Evolutionary conservation across 2,329 filamentous ascomycete genomes (phyloP), one percentile per base, ranked within the genome.

Genomic region (Hypoxylon sp.): DNA sequence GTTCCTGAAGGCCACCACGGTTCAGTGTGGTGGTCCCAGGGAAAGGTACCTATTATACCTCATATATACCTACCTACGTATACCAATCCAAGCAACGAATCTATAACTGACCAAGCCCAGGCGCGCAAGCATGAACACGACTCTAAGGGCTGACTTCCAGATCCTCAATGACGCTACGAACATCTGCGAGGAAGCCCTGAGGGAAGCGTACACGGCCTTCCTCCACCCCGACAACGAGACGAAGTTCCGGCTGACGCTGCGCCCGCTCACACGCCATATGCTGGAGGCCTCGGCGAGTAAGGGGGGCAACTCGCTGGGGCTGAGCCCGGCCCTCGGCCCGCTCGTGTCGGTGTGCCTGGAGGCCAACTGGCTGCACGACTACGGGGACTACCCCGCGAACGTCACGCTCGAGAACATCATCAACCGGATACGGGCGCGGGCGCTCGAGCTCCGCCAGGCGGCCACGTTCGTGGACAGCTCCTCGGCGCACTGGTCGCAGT

Each of bases 231-330:
- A 11, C 6, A 3, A 41, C 10, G 8, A 8, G n/a, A 41, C 17
- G 37, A 3, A 1, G 20, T 22, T 46, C 22, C 26, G 24, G 15
- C 3, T 48, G 15, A n/a, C 44, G 2, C 22, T 48, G 15, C 13
- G 19, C 15, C 44, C 44, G 11, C 28, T 30, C n/a, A 24, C 44
- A 6, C 22, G 22, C 11, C 2, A 11, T 13, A 17, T 48, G 24
- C 5, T 48, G 15, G 22, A 48, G 24, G 28, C 22, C 24, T 26
- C 44, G 15, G 44, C 44, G 2, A 8, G 11, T 10, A 28, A 48
- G 6, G 44, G 44, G 15, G 44, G 44, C 8, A 48, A 48, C n/a
- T 48, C 44, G 15, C 13, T 48, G 44, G 44, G 44, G 15, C n/a
- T 48, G 5, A 28, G 19, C 44, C 13, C 44, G 44, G 24, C 7